Base-by-base conservation (phyloP, 371 early-diverging fungal genomes). In the Mortierella sp. region DNA sequence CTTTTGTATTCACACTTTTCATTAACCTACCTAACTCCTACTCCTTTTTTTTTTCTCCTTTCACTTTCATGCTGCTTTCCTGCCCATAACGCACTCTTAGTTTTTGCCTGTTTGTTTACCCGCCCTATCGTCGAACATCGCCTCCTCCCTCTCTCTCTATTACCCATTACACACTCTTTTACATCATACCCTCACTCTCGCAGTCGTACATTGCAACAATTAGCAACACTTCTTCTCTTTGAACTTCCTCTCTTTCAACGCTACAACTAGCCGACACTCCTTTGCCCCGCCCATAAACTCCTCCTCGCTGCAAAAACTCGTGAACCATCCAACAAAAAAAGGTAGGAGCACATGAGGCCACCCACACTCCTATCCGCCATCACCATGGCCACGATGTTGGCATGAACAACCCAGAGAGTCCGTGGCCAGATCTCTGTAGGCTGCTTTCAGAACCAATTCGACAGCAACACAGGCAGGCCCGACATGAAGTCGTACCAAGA, bases 401-500 rank as follows among this genome's bases (percentile, higher is more conserved):
- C 44, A 14, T 82, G 82, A 78, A 46, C 74, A 34, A 5, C 31
- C 16, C 67, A 70, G 2, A 55, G 54, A 28, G 81, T 67, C 11
- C 73, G 78, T 13, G 78, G 64, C 28, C 85, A 84, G 55, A 80
- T 84, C 53, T 71, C 74, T 0, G 70, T 84, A 14, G 85, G 85
- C 5, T 84, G 85, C 67, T 84, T 75, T 69, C 78, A 80, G 69
- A 74, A 54, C 34, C 80, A 83, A n/a, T 69, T 76, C 28, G 83
- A 83, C 28, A 70, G 76, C 40, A 73, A 16, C 46, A 37, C 67
- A 16, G 76, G 73, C 43, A 11, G 10, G 8, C 24, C 69, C 0
- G 71, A 73, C 48, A n/a, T 61, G 50, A 84, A 84, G 54, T 76
- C 83, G 16, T 79, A 59, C 57, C 83, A 80, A 44, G 85, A 84